Percentiles rank a stretch among this genome's conserved stretches.
Evolutionary conservation across 352 stramenopile genomes (phyloP).

Genomic region (Pythium rishiriense): DNA sequence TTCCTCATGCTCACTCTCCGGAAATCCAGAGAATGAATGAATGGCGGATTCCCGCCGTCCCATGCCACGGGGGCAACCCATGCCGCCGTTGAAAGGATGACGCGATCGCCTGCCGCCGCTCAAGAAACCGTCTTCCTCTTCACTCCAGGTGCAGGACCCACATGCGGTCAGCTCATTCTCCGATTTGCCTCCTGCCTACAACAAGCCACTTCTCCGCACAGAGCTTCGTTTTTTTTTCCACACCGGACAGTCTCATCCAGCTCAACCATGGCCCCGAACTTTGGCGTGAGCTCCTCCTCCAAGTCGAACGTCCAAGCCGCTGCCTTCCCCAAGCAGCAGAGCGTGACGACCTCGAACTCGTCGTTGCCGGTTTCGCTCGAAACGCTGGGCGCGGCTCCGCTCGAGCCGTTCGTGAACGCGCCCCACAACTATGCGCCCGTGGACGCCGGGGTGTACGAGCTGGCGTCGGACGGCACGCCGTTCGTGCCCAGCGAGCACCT

Average conservation of each 20-base stretch:
- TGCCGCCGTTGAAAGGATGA: constrained; percentile 1
- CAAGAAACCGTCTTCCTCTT: no score
- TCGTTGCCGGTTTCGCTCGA: constrained; percentile 14
- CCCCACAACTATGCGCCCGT: constrained; percentile 20
- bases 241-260: neutral
- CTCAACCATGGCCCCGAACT: constrained; percentile 3
- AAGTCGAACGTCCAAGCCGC: neutral
- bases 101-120: no score
- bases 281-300: neutral
- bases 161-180: no score
- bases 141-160: no score
- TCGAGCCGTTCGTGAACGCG: constrained; percentile 23
- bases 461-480: constrained; percentile 3
- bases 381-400: neutral
- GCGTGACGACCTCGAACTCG: neutral
- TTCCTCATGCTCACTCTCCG: neutral
- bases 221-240: neutral
- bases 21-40: constrained; percentile 7
- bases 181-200: neutral
- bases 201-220: neutral
- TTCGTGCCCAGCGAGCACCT: constrained; percentile 20
- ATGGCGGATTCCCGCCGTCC: neutral
- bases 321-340: constrained; percentile 3
- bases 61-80: neutral
- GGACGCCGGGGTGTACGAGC: constrained; percentile 19